A percentile compares a stretch with the other conserved stretches of the same genome.
These are phyloP conservation scores for Polytrichum formosum DNA, from an alignment of 225 moss, liverwort and hornwort genomes.

Conservation along the genomic window DNA sequence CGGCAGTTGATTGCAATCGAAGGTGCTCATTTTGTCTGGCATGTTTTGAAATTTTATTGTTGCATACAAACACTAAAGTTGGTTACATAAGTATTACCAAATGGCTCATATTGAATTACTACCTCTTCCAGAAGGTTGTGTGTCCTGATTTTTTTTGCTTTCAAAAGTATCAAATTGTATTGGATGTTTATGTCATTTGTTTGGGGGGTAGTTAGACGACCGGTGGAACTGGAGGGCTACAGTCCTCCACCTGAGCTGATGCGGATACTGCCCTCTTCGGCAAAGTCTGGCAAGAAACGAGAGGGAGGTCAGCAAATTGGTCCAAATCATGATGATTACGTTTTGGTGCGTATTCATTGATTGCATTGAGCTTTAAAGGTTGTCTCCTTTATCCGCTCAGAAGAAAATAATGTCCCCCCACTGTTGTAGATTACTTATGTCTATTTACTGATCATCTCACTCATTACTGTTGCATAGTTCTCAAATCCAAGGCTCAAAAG, in stretches of 20 bases:
- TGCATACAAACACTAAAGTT: no score
- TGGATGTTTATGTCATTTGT: slow-evolving; percentile 3
- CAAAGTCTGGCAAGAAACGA: slow-evolving; percentile 52
- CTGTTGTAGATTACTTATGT: no score
- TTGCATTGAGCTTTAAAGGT: background rate
- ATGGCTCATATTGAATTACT: background rate
- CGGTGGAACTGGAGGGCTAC: slow-evolving; percentile 69
- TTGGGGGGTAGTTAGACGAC: slow-evolving; percentile 66
- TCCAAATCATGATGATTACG: slow-evolving; percentile 80
- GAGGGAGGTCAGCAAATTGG: slow-evolving; percentile 72
- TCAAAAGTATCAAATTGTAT: background rate
- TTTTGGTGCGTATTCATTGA: slow-evolving; percentile 37
- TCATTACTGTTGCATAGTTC: no score
- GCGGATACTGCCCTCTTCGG: slow-evolving; percentile 62
- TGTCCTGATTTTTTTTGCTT: background rate
- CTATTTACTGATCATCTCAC: no score
- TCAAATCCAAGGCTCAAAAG: no score
- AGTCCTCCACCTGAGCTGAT: slow-evolving; percentile 69
- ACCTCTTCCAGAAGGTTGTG: background rate
- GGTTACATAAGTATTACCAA: no score
- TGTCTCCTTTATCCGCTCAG: background rate
- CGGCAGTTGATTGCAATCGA: slow-evolving; percentile 80
- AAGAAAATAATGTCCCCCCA: background rate
- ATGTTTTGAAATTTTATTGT: background rate
- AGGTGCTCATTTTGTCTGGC: slow-evolving; percentile 36